phyloP scores from a whole-genome alignment of 2,329 filamentous ascomycete genomes.

The Scedosporium minutisporum region DNA sequence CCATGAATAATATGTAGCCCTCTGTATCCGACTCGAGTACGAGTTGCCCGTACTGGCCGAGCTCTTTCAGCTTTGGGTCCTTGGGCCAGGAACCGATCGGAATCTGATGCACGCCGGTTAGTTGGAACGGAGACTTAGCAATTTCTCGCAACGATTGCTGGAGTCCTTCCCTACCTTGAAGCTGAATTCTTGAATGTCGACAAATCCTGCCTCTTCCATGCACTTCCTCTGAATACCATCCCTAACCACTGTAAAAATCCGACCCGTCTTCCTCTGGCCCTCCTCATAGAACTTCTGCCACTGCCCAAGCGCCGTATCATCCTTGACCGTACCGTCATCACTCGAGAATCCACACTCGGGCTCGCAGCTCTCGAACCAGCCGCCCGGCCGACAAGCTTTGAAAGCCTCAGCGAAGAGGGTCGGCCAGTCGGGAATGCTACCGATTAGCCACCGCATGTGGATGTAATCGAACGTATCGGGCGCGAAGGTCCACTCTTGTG shows the following conservation, averaged over 20 bases:
- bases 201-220: conserved; percentile 9
- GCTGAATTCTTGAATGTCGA: conserved; percentile 6
- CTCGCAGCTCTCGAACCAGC: conserved; percentile 13
- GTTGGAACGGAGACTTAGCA: not conserved
- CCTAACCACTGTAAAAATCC: conserved; percentile 1
- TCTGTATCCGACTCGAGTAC: conserved; percentile 13
- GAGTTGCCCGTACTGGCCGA: conserved; percentile 19
- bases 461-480: conserved; percentile 45
- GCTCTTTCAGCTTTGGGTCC: conserved; percentile 28
- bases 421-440: conserved; percentile 46
- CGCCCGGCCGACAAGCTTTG: conserved; percentile 19
- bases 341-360: conserved; percentile 5
- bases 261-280: conserved; percentile 4
- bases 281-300: conserved; percentile 9
- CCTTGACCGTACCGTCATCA: conserved; percentile 16
- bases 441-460: conserved; percentile 47
- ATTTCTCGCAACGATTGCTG: not conserved
- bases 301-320: not conserved
- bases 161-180: conserved; percentile 4
- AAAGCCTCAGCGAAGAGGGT: conserved; percentile 41
- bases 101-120: not conserved
- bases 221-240: conserved; percentile 9
- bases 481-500: conserved; percentile 32
- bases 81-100: conserved; percentile 28
- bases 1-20: conserved; percentile 15